Evolutionary conservation across 2,329 filamentous ascomycete genomes (phyloP).

Genomic region (Byssochlamys sp.): DNA sequence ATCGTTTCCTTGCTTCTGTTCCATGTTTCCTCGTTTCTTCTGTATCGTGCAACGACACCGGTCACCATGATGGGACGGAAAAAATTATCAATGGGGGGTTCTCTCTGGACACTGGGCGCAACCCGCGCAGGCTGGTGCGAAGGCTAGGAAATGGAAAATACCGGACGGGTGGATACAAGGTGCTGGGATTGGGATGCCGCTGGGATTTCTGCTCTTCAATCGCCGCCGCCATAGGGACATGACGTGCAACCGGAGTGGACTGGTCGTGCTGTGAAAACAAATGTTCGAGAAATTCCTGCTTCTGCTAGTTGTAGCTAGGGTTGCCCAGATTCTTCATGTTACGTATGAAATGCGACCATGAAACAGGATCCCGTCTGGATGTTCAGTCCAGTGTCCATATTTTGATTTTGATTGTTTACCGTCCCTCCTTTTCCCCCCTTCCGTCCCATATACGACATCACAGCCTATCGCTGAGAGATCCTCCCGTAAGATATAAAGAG

Average conservation of each 20-base stretch:
- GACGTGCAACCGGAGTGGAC: neutral
- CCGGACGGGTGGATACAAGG: neutral
- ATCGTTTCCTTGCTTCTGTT: slow-evolving; percentile 25
- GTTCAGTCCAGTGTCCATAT: slow-evolving; percentile 4
- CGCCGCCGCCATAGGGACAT: neutral
- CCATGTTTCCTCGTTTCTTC: slow-evolving; percentile 26
- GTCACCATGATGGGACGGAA: slow-evolving; percentile 16
- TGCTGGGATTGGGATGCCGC: neutral
- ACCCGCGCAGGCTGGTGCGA: slow-evolving; percentile 8
- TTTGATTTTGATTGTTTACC: slow-evolving; percentile 1
- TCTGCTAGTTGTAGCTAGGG: slow-evolving; percentile 18
- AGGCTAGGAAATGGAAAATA: neutral
- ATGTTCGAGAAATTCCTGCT: slow-evolving; percentile 15
- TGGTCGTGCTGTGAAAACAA: neutral
- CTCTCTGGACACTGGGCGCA: slow-evolving; percentile 32
- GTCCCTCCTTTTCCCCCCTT: neutral
- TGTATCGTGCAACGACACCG: slow-evolving; percentile 15
- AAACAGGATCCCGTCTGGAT: slow-evolving; percentile 19
- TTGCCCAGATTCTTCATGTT: slow-evolving; percentile 21
- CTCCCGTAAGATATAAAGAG: neutral
- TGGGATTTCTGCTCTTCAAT: neutral
- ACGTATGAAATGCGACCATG: slow-evolving; percentile 26
- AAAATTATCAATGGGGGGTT: slow-evolving; percentile 26
- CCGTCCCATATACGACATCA: neutral
- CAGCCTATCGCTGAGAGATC: neutral